A percentile compares a stretch with the other conserved stretches of the same genome.
Evolutionary conservation across 805 yeast genomes (phyloP).

Genomic region (Hagleromyces aurorensis): DNA sequence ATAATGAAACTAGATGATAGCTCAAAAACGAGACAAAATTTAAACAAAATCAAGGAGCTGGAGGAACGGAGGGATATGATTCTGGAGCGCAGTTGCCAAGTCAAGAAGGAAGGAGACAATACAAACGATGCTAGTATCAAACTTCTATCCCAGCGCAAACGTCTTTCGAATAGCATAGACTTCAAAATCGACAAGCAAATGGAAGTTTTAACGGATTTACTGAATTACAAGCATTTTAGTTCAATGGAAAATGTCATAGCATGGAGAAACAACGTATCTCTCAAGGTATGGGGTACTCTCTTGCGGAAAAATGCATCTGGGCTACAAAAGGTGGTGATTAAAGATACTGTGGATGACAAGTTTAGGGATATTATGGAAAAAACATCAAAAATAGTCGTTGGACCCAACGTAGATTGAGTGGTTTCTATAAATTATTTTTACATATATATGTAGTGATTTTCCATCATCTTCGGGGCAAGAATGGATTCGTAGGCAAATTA

Average conservation of each 20-base stretch:
- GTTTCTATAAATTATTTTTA: too few relatives aligned
- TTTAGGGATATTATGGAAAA: conserved; percentile 19
- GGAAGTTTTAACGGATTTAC: conserved; percentile 19
- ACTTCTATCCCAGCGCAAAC: conserved; percentile 20
- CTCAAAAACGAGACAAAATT: conserved; percentile 23
- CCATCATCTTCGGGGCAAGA: too few relatives aligned
- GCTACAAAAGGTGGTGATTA: conserved; percentile 22
- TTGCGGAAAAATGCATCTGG: conserved; percentile 21
- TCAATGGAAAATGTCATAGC: conserved; percentile 17
- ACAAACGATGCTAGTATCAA: conserved; percentile 20
- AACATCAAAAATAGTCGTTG: conserved; percentile 13
- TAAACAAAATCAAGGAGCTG: conserved; percentile 19
- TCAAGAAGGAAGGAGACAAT: conserved; percentile 15
- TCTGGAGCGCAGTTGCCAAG: too few relatives aligned
- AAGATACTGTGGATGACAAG: conserved; percentile 28
- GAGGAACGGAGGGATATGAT: conserved; percentile 27
- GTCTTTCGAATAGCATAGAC: conserved; percentile 12
- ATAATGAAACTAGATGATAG: conserved; percentile 32
- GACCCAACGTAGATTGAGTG: too few relatives aligned
- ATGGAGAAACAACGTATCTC: conserved; percentile 26
- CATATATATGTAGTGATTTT: too few relatives aligned
- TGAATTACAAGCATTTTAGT: conserved; percentile 18
- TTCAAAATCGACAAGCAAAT: conserved; percentile 21
- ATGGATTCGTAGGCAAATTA: too few relatives aligned
- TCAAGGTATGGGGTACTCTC: conserved; percentile 18